Evolutionary conservation across 1,284 basidiomycete genomes (phyloP), one percentile per base, ranked within the genome.

Genomic region (Malassezia sympodialis): DNA sequence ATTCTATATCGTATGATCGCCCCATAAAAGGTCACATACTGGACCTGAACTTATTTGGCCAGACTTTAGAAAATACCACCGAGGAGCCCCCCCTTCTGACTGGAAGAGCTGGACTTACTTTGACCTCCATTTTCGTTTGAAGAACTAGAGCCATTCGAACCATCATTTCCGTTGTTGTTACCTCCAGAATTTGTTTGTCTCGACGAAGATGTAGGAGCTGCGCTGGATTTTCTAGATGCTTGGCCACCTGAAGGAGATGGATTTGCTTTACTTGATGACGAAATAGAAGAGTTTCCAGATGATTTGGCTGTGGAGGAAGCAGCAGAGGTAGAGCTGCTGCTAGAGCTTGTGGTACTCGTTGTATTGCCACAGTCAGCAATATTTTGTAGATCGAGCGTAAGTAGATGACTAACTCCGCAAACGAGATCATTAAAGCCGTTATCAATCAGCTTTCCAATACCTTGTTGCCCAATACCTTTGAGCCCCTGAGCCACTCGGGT

Each of bases 391-490:
- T 28, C 23, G 1, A 57, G 43, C 5, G 47, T 28, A 4, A 55
- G 12, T 0, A 45, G 14, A 27, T 51, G 26, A n/a, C 52, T 49
- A 8, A 52, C 24, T 11, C 42, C 49, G 46, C 55, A 57, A 28
- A 57, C 23, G 6, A 52, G 8, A 11, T 34, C 31, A 4, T 52
- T 40, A 15, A 51, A 47, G 8, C 42, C 44, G 15, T 39, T 41
- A 21, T 48, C 35, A 2, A 45, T 39, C 10, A 57, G 34, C 4
- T 51, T 24, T 3, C 17, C 26, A n/a, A 57, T 34, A 14, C 43
- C 41, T 11, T 44, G 23, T 2, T 2, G 11, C 4, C 49, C 55
- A 8, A 51, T 28, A n/a, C 17, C 26, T 26, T 41, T 26, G 5
- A 57, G 26, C 14, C 44, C 42, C n/a, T 47, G 19, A 10, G 41